Evolutionary conservation across 306 rosid genomes (phyloP).

Genomic region (Inga leiocalycina): DNA sequence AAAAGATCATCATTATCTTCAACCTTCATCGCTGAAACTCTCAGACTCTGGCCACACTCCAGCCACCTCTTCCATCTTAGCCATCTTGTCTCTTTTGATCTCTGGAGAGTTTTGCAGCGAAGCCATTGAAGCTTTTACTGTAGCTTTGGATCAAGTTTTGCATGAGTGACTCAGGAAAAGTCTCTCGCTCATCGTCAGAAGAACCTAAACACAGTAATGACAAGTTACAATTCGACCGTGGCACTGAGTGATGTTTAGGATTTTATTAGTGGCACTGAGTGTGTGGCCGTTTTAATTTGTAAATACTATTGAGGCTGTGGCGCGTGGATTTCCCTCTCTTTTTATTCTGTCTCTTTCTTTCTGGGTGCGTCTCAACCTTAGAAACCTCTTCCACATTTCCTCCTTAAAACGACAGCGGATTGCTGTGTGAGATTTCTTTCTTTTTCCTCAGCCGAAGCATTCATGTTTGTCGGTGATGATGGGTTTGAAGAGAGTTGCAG

Average conservation of each 20-base stretch:
- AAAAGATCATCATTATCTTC: no score
- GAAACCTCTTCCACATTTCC: neutral
- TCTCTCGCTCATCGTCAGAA: neutral
- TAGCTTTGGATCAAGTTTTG: no score
- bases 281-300: neutral
- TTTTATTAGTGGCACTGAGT: neutral
- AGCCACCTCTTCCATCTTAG: no score
- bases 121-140: no score
- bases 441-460: constrained; percentile 9
- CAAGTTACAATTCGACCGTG: neutral
- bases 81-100: no score
- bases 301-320: neutral
- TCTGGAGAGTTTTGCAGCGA: no score
- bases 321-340: neutral
- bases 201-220: neutral
- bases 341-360: neutral
- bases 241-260: neutral
- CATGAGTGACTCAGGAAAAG: neutral
- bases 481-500: constrained; percentile 54
- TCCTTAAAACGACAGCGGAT: no score
- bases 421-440: neutral
- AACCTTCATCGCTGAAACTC: no score
- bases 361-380: neutral
- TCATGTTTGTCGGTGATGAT: constrained; percentile 39
- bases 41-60: no score